Base-by-base conservation (phyloP, 495 filamentous ascomycete genomes). In the Talaromyces proteolyticus region DNA sequence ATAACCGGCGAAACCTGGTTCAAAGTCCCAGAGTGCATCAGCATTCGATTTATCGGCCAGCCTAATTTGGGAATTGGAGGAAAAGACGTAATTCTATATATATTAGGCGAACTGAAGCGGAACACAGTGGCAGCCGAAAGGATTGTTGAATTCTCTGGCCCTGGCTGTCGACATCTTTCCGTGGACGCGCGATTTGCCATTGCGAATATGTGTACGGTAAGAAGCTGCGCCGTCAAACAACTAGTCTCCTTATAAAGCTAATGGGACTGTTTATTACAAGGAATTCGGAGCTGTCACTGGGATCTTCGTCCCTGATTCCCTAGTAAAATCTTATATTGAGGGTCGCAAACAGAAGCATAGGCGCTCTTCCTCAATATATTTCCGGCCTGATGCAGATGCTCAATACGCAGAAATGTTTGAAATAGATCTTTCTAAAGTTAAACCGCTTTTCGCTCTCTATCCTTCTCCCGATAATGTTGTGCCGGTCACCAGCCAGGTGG, bases 391-490 rank as follows among this genome's bases (percentile, higher is more conserved):
- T 42, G 51, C 58, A 2, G 68, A 67, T 37, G 68, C 67, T 3
- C 18, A 56, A 17, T 77, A 75, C 46, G 68, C 64, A 0, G 67
- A 57, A 19, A 55, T 48, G 0, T 51, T 64, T 43, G 53, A 51
- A 14, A 68, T 77, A n/a, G 62, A 75, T 41, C 65, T 77, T 8
- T 42, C 25, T 1, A 51, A 72, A 12, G 65, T 73, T 19, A 43
- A 59, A 18, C 61, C 64, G 0, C 69, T 65, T 12, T 47, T 74
- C 6, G 71, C 74, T 6, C 50, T 41, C 6, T 71, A 71, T 52
- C 72, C 73, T 3, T 55, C 53, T n/a, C 74, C 72, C 16, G 72
- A 75, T 41, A 57, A 75, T 48, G 71, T 77, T n/a, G 68, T 74
- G 6, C 65, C 74, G 3, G 65, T 74, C 0, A 46, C 36, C 1